These are phyloP conservation scores for Lyophyllum decastes DNA, from an alignment of 768 basidiomycete species.

Conservation along the genomic window DNA sequence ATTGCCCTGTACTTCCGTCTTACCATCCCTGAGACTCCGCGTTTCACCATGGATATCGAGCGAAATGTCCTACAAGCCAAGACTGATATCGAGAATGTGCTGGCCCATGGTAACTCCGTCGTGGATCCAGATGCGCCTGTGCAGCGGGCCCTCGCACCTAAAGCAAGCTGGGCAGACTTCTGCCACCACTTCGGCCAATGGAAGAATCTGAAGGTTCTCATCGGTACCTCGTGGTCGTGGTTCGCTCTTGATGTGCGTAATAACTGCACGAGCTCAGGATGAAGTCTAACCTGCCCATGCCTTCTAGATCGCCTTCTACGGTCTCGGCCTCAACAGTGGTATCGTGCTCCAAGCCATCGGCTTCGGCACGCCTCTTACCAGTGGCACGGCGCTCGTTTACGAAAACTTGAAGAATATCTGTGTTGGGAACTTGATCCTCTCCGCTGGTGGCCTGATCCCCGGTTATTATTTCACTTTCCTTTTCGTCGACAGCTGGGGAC, in stretches of 20 bases:
- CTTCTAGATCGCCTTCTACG: constrained; percentile 80
- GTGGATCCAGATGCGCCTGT: constrained; percentile 58
- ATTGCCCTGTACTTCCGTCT: constrained; percentile 90
- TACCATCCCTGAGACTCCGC: constrained; percentile 91
- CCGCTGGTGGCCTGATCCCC: constrained; percentile 79
- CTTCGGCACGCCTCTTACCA: constrained; percentile 52
- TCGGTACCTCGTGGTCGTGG: constrained; percentile 84
- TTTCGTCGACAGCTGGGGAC: constrained; percentile 77
- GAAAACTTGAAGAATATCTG: constrained; percentile 62
- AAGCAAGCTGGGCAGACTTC: constrained; percentile 72
- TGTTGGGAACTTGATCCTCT: constrained; percentile 76
- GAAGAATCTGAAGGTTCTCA: constrained; percentile 77
- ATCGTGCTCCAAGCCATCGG: constrained; percentile 77
- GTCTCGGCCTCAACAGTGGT: constrained; percentile 81
- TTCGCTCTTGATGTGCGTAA: constrained; percentile 80
- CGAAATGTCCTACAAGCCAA: constrained; percentile 77
- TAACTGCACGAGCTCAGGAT: not conserved
- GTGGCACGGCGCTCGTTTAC: constrained; percentile 46
- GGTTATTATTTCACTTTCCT: constrained; percentile 72
- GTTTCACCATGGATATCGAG: constrained; percentile 91
- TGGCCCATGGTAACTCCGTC: constrained; percentile 47
- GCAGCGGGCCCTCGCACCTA: constrained; percentile 68
- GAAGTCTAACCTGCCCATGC: not conserved
- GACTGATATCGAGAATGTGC: constrained; percentile 70
- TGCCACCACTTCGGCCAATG: constrained; percentile 63